Evolutionary conservation across 129 eudicot genomes (phyloP).

Genomic region (Rutidosis leptorrhynchoides): DNA sequence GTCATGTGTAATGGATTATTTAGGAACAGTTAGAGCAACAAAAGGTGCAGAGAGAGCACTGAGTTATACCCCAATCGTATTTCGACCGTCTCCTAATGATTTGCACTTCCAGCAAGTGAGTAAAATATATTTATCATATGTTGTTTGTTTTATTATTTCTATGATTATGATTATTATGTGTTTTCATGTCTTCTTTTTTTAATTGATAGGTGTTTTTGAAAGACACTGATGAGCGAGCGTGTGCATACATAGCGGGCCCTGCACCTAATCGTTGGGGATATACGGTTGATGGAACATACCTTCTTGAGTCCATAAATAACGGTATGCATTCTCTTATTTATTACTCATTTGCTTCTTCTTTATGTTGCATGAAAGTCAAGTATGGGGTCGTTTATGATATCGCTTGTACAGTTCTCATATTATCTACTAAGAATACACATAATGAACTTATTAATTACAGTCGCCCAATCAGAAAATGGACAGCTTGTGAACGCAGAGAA

Average conservation of each 20-base stretch:
- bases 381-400: not conserved
- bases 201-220: conserved; percentile 70
- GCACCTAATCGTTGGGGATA: conserved; percentile 98
- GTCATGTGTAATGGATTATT: conserved; percentile 87
- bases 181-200: not conserved
- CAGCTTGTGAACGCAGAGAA: conserved; percentile 36
- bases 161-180: too few relatives aligned
- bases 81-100: conserved; percentile 59
- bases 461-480: conserved; percentile 40
- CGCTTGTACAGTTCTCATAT: conserved; percentile 1
- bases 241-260: conserved; percentile 99
- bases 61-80: conserved; percentile 52
- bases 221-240: conserved; percentile 97
- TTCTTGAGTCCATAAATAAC: conserved; percentile 45
- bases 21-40: conserved; percentile 71
- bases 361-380: not conserved
- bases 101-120: conserved; percentile 81
- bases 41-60: conserved; percentile 54
- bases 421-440: conserved; percentile 12
- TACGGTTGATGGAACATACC: conserved; percentile 62
- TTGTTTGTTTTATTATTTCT: too few relatives aligned
- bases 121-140: not conserved
- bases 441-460: conserved; percentile 31
- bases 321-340: conserved; percentile 36
- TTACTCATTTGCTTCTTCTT: not conserved